Base-by-base conservation (phyloP, 108 stramenopile genomes). In the Cyclotella atomus region DNA sequence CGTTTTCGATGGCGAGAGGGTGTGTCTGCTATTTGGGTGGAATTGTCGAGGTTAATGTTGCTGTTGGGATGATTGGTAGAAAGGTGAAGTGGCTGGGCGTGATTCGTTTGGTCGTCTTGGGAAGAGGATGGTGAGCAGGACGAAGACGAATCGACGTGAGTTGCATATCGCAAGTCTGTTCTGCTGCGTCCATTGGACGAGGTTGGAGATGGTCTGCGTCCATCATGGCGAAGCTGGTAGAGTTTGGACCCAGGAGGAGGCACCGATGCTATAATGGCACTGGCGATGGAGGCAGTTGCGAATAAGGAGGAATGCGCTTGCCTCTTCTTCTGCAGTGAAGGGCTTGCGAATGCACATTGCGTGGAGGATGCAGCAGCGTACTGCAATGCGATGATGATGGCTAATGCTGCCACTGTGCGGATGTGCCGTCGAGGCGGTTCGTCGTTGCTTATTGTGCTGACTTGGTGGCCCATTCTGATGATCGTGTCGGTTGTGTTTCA, bases 231-330 rank as follows among this genome's bases (percentile, higher is more conserved):
- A 46, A 65, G 45, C 8, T 65, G 64, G 27, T 65, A 65, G 43
- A 74, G 27, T 49, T 57, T 55, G 25, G 73, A 74, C 20, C 65
- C 65, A 0, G 73, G 73, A 5, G 73, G 73, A 34, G 73, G 73
- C 15, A 74, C 73, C 23, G 73, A 65, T 5, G 73, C 73, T 25
- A 65, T 49, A 16, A 65, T 28, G 1, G 45, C 64, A 47, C 45
- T 47, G n/a, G 61, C 23, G 20, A 62, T 44, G 61, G 62, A 30
- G 6, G 70, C 70, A 2, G 59, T 50, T 2, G 70, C 71, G 8
- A 73, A 43, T n/a, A 64, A 24, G 9, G 56, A 9, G 56, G 30
- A n/a, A n/a, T n/a, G n/a, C n/a, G n/a, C n/a, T n/a, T n/a, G n/a
- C n/a, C n/a, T n/a, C n/a, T n/a, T n/a, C n/a, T n/a, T n/a, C n/a